Conservation (phyloP, 23 red algal species). For the Gracilaria caudata region DNA sequence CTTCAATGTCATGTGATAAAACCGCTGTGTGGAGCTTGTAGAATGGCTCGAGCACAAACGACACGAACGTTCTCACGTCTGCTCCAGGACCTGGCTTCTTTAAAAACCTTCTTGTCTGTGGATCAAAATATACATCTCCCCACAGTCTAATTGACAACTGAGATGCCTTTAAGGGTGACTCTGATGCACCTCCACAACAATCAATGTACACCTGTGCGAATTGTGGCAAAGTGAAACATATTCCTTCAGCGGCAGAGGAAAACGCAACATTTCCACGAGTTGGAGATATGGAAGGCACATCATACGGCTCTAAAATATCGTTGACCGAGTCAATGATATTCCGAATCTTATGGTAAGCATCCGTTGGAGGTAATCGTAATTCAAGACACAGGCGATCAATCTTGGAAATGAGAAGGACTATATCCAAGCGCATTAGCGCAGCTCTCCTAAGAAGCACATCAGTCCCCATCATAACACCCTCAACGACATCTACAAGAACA, state of each 20-base stretch:
- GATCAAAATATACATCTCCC: conserved; percentile 89
- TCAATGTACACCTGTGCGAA: conserved; percentile 65
- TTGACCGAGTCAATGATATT: conserved; percentile 82
- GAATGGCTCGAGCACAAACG: conserved; percentile 91
- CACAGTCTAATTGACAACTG: conserved; percentile 76
- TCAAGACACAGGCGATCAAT: conserved; percentile 92
- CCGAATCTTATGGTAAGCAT: conserved; percentile 92
- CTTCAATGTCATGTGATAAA: conserved; percentile 70
- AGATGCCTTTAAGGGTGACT: conserved; percentile 44
- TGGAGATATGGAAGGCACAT: conserved; percentile 26
- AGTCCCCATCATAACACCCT: conserved; percentile 91
- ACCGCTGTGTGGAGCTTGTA: conserved; percentile 92
- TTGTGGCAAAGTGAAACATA: conserved; percentile 82
- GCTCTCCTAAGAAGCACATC: conserved; percentile 72
- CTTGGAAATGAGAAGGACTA: conserved; percentile 90
- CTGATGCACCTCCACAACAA: neutral
- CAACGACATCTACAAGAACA: conserved; percentile 89
- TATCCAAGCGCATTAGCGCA: conserved; percentile 50
- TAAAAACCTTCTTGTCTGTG: conserved; percentile 51
- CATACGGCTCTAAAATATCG: conserved; percentile 53
- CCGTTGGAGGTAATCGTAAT: conserved; percentile 79
- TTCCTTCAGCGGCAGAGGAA: conserved; percentile 59
- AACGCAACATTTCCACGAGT: conserved; percentile 85
- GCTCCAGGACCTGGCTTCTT: conserved; percentile 22
- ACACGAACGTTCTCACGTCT: conserved; percentile 71